These are phyloP conservation scores for Brassica juncea DNA, from an alignment of 345 rosid genomes.

Conservation along the genomic window DNA sequence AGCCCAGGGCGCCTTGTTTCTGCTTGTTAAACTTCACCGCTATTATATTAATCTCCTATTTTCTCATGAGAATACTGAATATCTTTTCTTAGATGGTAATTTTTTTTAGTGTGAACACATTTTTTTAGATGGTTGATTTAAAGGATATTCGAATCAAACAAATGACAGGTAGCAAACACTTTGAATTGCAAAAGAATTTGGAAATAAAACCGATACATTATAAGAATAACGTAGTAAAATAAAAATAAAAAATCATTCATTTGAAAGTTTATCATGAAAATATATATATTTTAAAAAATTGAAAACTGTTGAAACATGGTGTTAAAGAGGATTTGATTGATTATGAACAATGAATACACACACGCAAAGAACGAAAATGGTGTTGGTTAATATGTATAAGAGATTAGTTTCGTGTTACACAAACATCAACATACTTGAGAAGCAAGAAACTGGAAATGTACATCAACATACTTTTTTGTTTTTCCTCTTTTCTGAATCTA, in stretches of 20 bases:
- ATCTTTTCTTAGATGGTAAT: neutral
- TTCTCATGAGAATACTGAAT: neutral
- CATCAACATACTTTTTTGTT: no score
- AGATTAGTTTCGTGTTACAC: slow-evolving; percentile 16
- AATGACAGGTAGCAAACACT: neutral
- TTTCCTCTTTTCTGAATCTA: neutral
- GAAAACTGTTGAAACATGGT: neutral
- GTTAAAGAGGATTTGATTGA: neutral
- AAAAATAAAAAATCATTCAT: neutral
- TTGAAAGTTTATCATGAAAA: neutral
- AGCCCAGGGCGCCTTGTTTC: no score
- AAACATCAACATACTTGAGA: slow-evolving; percentile 19
- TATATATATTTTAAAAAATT: no score
- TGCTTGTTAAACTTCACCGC: neutral
- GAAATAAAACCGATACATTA: neutral
- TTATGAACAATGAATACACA: neutral
- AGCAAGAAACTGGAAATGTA: slow-evolving; percentile 33
- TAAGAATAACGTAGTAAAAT: neutral
- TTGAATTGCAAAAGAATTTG: neutral
- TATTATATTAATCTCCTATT: neutral
- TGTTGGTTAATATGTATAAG: slow-evolving; percentile 4
- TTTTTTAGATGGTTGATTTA: neutral
- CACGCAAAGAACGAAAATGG: neutral
- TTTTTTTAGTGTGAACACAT: neutral
- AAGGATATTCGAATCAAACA: neutral